Conservation (phyloP, 192 early-diverging fungal species). For the Diversispora eburnea region DNA sequence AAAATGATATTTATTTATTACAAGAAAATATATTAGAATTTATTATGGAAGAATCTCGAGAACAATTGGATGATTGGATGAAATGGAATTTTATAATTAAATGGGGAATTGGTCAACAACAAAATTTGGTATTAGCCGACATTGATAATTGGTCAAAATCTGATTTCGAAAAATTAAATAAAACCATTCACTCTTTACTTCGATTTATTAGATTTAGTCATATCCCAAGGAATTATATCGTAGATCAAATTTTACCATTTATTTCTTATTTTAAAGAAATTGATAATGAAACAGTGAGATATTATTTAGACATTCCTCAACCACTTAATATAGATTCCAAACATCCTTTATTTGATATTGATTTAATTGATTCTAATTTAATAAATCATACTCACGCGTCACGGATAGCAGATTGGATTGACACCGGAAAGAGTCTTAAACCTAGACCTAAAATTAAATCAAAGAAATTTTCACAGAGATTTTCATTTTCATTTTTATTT, state of each 20-base stretch:
- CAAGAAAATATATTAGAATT: background rate
- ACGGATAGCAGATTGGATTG: conserved; percentile 12
- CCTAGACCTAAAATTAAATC: background rate
- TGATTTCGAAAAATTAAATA: conserved; percentile 5
- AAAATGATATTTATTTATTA: conserved; percentile 10
- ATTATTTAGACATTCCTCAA: background rate
- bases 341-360: background rate
- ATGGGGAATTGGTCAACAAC: background rate
- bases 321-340: background rate
- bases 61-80: background rate
- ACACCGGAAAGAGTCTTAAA: background rate
- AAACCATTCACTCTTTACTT: background rate
- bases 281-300: background rate
- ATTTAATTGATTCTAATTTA: conserved; percentile 5
- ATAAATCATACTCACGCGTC: conserved; percentile 2
- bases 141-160: background rate
- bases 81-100: conserved; percentile 9
- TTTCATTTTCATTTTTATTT: background rate
- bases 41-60: background rate
- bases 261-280: conserved; percentile 4
- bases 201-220: conserved; percentile 6
- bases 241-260: conserved; percentile 6
- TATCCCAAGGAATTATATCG: conserved; percentile 6
- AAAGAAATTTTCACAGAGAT: background rate
- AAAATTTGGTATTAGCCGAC: background rate